phyloP scores from a whole-genome alignment of 2,329 filamentous ascomycete species.

The Botrytis tulipae region DNA sequence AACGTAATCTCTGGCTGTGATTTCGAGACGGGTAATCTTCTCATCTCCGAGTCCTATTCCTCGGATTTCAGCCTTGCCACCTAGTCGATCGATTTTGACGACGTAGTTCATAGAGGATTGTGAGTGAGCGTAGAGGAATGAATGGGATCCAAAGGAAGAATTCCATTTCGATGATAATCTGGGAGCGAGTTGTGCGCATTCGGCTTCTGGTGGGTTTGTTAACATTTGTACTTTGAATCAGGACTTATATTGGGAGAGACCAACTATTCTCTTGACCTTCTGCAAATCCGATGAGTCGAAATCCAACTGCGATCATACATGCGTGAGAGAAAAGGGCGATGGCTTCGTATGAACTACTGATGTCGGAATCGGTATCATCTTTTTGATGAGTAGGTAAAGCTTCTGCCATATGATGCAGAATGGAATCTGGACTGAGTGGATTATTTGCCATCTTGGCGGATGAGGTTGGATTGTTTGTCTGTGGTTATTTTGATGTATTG shows the following conservation, averaged over 20 bases:
- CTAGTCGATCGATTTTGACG: constrained; percentile 77
- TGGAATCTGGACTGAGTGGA: constrained; percentile 45
- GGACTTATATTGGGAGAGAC: constrained; percentile 23
- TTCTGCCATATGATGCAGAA: constrained; percentile 58
- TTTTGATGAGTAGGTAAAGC: constrained; percentile 55
- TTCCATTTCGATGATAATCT: constrained; percentile 81
- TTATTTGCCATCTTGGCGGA: constrained; percentile 35
- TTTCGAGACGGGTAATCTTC: constrained; percentile 73
- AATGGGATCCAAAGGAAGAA: constrained; percentile 63
- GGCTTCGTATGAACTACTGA: constrained; percentile 75
- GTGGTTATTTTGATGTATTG: neutral
- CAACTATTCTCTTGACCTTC: constrained; percentile 75
- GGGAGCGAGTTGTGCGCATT: constrained; percentile 56
- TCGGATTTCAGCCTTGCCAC: constrained; percentile 78
- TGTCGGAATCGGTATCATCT: constrained; percentile 56
- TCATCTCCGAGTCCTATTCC: constrained; percentile 79
- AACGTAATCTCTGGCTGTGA: constrained; percentile 72
- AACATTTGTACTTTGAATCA: constrained; percentile 12
- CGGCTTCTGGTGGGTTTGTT: constrained; percentile 46
- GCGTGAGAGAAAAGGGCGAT: constrained; percentile 82
- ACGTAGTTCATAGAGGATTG: constrained; percentile 85
- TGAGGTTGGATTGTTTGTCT: neutral
- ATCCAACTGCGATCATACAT: constrained; percentile 76
- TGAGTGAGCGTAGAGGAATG: constrained; percentile 82
- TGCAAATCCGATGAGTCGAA: constrained; percentile 77